Evolutionary conservation across 257 asterid species (phyloP).

Genomic region (Plantago major): DNA sequence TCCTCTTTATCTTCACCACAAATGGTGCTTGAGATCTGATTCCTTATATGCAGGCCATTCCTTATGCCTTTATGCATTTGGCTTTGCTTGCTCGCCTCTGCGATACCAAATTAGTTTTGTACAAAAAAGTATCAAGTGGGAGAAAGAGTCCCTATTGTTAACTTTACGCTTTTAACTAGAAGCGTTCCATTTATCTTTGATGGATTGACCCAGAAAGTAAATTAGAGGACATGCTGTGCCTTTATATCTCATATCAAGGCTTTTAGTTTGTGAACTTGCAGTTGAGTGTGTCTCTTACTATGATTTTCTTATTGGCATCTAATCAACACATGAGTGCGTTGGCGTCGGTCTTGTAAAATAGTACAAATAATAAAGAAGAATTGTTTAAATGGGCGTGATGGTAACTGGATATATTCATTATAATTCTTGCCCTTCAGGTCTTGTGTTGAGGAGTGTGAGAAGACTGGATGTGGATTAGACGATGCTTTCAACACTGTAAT

Average conservation of each 20-base stretch:
- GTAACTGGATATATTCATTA: not conserved
- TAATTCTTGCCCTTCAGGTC: constrained; percentile 41
- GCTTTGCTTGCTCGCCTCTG: no score
- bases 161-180: not conserved
- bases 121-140: not conserved
- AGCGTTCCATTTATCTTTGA: not conserved
- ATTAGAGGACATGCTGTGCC: not conserved
- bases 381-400: constrained; percentile 6
- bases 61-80: not conserved
- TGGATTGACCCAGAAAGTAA: constrained; percentile 7
- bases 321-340: no score
- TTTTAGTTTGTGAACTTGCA: not conserved
- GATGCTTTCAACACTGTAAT: constrained; percentile 78
- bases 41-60: constrained; percentile 3
- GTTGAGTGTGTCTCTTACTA: not conserved
- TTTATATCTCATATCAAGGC: constrained; percentile 2
- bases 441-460: constrained; percentile 68
- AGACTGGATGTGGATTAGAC: constrained; percentile 87
- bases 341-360: no score
- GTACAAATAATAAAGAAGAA: constrained; percentile 9
- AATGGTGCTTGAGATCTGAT: not conserved
- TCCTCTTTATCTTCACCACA: not conserved
- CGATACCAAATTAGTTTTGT: no score
- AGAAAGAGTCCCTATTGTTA: no score
- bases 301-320: not conserved